Evolutionary conservation across 1,139 yeast genomes (phyloP).

Genomic region (Eremothecium coryli): DNA sequence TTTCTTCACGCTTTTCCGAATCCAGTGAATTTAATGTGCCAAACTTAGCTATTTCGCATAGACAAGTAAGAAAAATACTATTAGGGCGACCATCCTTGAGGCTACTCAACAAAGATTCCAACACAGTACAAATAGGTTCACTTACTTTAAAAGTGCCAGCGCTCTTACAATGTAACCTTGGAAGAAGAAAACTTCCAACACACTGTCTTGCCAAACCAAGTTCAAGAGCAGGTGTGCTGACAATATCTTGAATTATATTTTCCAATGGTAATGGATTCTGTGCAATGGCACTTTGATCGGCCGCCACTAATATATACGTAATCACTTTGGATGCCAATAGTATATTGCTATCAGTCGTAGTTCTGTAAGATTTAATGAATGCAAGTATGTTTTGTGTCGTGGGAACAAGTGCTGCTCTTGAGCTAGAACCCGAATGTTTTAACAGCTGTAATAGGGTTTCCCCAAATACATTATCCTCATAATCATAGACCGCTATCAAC

Average conservation of each 20-base stretch:
- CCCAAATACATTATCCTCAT: slow-evolving; percentile 22
- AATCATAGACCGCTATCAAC: slow-evolving; percentile 13
- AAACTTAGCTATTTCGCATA: slow-evolving; percentile 51
- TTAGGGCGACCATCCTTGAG: slow-evolving; percentile 6
- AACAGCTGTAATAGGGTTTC: slow-evolving; percentile 24
- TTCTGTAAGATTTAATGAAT: slow-evolving; percentile 21
- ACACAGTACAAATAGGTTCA: background rate
- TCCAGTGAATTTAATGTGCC: slow-evolving; percentile 42
- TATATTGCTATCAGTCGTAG: slow-evolving; percentile 19
- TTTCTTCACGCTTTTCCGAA: slow-evolving; percentile 14
- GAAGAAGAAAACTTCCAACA: slow-evolving; percentile 41
- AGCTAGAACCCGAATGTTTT: slow-evolving; percentile 23
- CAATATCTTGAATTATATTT: slow-evolving; percentile 2
- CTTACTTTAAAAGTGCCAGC: background rate
- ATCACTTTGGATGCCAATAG: slow-evolving; percentile 38
- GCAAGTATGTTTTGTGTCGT: slow-evolving; percentile 17
- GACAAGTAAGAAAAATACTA: slow-evolving; percentile 37
- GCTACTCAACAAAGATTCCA: background rate
- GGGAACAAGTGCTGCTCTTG: slow-evolving; percentile 18
- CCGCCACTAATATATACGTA: slow-evolving; percentile 55
- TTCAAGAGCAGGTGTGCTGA: too few relatives aligned
- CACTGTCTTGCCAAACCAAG: too few relatives aligned
- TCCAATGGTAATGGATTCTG: background rate
- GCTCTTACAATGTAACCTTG: slow-evolving; percentile 36
- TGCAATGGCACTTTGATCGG: slow-evolving; percentile 41